phyloP scores from a whole-genome alignment of 2,329 filamentous ascomycete genomes.

The Acephala macrosclerotiorum region DNA sequence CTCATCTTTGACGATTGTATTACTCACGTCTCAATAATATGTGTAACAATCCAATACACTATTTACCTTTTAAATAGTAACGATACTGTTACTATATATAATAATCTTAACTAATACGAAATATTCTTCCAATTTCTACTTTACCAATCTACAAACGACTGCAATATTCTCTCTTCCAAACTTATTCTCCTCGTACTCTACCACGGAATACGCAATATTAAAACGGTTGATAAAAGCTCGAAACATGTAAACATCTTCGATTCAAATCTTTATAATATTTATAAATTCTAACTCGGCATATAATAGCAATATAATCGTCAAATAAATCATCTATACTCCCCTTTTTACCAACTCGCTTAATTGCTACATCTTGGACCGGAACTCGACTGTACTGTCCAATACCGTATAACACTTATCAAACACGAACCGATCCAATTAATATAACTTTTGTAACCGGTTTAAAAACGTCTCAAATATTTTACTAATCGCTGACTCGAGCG shows the following conservation, averaged over 20 bases:
- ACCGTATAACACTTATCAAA: constrained; percentile 12
- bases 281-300: constrained; percentile 19
- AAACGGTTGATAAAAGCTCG: constrained; percentile 12
- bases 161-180: constrained; percentile 14
- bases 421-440: constrained; percentile 16
- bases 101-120: constrained; percentile 11
- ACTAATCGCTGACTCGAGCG: constrained; percentile 8
- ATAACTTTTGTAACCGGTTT: constrained; percentile 13
- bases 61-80: constrained; percentile 14
- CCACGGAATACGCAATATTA: constrained; percentile 19
- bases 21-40: constrained; percentile 5
- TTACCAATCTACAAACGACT: constrained; percentile 9
- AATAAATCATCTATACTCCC: constrained; percentile 21
- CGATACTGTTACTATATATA: constrained; percentile 18
- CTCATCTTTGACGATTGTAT: background rate
- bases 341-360: constrained; percentile 17
- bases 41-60: constrained; percentile 8
- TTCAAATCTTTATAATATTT: constrained; percentile 15
- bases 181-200: constrained; percentile 15
- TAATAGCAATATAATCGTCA: constrained; percentile 16
- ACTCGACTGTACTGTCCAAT: constrained; percentile 12
- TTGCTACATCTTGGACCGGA: constrained; percentile 9
- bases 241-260: constrained; percentile 17
- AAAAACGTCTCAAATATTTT: constrained; percentile 15
- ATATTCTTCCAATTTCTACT: constrained; percentile 18